phyloP scores from a whole-genome alignment of 371 early-diverging fungal genomes.

The Apophysomyces elegans region DNA sequence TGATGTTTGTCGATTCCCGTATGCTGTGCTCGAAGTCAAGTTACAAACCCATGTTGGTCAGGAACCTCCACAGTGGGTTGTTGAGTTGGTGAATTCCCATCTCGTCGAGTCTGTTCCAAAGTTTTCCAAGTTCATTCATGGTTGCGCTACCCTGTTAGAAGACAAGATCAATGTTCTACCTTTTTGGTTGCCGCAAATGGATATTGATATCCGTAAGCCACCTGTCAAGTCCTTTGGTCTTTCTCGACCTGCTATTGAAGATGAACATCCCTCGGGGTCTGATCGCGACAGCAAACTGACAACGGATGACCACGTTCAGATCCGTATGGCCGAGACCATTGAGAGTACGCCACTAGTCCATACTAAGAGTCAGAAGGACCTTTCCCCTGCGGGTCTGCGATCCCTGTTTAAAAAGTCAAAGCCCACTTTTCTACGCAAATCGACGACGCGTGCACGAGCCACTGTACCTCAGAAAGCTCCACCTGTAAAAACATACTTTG shows the following conservation, averaged over 20 bases:
- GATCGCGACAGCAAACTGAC: constrained; percentile 30
- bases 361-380: constrained; percentile 16
- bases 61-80: constrained; percentile 96
- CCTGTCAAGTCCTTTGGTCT: constrained; percentile 49
- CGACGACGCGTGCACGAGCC: constrained; percentile 14
- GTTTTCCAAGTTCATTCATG: constrained; percentile 99
- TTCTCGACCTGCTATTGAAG: constrained; percentile 41
- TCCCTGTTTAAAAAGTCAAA: constrained; percentile 31
- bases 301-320: constrained; percentile 37
- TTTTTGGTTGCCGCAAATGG: constrained; percentile 99
- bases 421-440: constrained; percentile 12
- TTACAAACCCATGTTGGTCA: constrained; percentile 94
- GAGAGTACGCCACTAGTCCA: constrained; percentile 27
- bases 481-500: constrained; percentile 93
- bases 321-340: constrained; percentile 32
- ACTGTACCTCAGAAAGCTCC: constrained; percentile 34
- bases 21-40: constrained; percentile 99
- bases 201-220: constrained; percentile 88
- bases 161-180: constrained; percentile 91
- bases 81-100: constrained; percentile 88
- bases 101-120: constrained; percentile 98
- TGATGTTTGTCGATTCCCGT: constrained; percentile 96
- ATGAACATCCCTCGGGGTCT: constrained; percentile 30
- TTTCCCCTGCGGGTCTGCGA: constrained; percentile 31
- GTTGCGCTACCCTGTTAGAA: constrained; percentile 91